Evolutionary conservation across 192 early-diverging fungal genomes (phyloP).

Genomic region (Coemansia pectinata): DNA sequence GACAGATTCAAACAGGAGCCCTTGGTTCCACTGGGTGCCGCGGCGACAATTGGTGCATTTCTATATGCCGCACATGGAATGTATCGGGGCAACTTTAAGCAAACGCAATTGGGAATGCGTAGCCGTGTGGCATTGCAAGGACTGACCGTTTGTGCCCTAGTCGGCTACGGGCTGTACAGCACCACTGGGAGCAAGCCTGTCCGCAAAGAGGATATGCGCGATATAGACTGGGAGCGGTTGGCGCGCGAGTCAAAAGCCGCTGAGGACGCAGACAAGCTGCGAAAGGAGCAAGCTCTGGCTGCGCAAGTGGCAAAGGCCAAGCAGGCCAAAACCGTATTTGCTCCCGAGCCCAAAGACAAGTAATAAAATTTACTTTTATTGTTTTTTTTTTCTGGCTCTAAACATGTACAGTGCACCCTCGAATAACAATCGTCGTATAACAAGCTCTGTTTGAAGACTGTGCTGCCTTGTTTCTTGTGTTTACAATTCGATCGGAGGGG

Average conservation of each 20-base stretch:
- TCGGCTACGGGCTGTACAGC: slow-evolving; percentile 27
- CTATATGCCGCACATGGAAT: slow-evolving; percentile 39
- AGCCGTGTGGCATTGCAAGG: slow-evolving; percentile 45
- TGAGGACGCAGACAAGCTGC: slow-evolving; percentile 17
- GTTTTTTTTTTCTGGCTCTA: background rate
- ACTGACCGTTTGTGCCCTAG: slow-evolving; percentile 33
- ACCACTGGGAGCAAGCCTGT: background rate
- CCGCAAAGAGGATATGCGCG: slow-evolving; percentile 23
- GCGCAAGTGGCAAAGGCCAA: slow-evolving; percentile 12
- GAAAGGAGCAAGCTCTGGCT: slow-evolving; percentile 5
- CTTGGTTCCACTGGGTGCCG: slow-evolving; percentile 33
- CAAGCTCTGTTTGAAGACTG: background rate
- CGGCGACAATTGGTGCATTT: slow-evolving; percentile 37
- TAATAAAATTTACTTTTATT: background rate
- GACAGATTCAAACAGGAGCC: slow-evolving; percentile 43
- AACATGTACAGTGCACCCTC: slow-evolving; percentile 6
- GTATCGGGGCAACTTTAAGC: slow-evolving; percentile 21
- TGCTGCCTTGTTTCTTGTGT: background rate
- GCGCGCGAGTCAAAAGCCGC: slow-evolving; percentile 34
- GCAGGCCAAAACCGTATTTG: slow-evolving; percentile 15
- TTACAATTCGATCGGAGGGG: background rate
- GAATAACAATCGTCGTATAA: background rate
- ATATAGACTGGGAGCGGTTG: slow-evolving; percentile 45
- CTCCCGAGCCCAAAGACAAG: slow-evolving; percentile 16
- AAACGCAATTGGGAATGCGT: slow-evolving; percentile 48